These are phyloP conservation scores for Ascochyta lentis DNA, from an alignment of 2,329 filamentous ascomycete genomes.

Conservation along the genomic window DNA sequence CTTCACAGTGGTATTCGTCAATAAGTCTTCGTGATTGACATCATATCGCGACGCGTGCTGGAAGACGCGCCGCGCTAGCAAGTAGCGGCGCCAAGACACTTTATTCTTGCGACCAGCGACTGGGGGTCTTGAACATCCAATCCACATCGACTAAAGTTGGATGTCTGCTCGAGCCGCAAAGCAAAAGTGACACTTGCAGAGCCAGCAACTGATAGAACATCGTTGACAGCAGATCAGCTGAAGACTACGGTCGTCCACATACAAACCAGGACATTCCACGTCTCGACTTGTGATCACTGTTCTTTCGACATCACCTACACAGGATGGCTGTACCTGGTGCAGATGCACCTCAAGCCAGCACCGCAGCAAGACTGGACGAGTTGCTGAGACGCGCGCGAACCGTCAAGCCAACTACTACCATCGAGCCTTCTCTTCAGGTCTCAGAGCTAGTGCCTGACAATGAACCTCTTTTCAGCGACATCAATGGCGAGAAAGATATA, in stretches of 20 bases:
- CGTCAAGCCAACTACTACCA: conserved; percentile 50
- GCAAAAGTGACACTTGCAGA: not conserved
- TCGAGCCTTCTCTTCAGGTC: conserved; percentile 55
- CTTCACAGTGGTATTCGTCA: not conserved
- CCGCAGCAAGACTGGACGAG: conserved; percentile 45
- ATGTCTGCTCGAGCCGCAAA: conserved; percentile 3
- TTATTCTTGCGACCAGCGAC: conserved; percentile 15
- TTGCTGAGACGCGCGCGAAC: conserved; percentile 51
- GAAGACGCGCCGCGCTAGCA: not conserved
- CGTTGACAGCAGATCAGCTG: not conserved
- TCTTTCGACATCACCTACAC: not conserved
- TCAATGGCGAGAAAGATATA: conserved; percentile 55
- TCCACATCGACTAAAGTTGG: conserved; percentile 13
- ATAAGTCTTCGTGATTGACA: not conserved
- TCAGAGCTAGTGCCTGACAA: conserved; percentile 46
- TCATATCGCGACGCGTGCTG: not conserved
- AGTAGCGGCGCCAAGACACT: conserved; percentile 15
- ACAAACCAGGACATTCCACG: not conserved
- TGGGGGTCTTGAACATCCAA: conserved; percentile 10
- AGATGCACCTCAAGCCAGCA: conserved; percentile 30
- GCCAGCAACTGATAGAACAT: conserved; percentile 1
- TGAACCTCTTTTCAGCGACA: conserved; percentile 35
- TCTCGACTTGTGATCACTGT: not conserved
- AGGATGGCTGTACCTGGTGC: conserved; percentile 39
- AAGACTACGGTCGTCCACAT: not conserved